Base-by-base conservation (phyloP, 2,329 filamentous ascomycete genomes). In the Penicillium sp. region DNA sequence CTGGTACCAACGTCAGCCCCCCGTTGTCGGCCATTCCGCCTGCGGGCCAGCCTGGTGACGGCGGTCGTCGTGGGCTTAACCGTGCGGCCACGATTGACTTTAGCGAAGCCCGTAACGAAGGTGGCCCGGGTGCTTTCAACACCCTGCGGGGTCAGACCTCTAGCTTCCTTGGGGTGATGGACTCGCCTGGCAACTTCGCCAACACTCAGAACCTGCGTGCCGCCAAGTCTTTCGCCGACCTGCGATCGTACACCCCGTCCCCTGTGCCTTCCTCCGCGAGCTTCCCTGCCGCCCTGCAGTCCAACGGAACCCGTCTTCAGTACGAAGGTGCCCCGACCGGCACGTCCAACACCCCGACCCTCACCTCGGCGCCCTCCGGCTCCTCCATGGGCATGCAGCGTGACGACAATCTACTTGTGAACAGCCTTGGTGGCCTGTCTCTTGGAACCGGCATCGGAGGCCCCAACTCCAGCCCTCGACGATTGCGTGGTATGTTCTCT, bases 71-170 rank as follows among this genome's bases (percentile, higher is more conserved):
- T 62, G 90, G 89, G 4, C 82, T 99, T 38, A 97, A 93, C 80
- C 89, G 95, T 64, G 93, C 95, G 16, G 95, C 95, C n/a, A 98
- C 95, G 2, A 97, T 96, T 67, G 95, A 98, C 77, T 98, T 98
- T 77, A 93, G 91, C 66, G 90, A 93, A 64, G 87, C 91, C 55
- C 85, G 91, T 57, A 90, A 89, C 63, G 89, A 90, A 25, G 88
- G 59, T 33, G 67, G 88, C 22, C 83, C 83, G 52, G 87, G 85
- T 66, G 89, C 89, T 66, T 94, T 93, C 66, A 88, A 88, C 70
- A 86, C 90, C 2, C 85, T 97, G 38, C 79, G 80, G 61, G 89
- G 91, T 25, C 88, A 94, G 65, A 92, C 94, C 68, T 89, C 89
- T 13, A 85, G 84, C 33, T 93, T 93, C n/a, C 82, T 98, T 40